Base-by-base conservation (phyloP, 257 asterid species). In the Capsicum rhomboideum region DNA sequence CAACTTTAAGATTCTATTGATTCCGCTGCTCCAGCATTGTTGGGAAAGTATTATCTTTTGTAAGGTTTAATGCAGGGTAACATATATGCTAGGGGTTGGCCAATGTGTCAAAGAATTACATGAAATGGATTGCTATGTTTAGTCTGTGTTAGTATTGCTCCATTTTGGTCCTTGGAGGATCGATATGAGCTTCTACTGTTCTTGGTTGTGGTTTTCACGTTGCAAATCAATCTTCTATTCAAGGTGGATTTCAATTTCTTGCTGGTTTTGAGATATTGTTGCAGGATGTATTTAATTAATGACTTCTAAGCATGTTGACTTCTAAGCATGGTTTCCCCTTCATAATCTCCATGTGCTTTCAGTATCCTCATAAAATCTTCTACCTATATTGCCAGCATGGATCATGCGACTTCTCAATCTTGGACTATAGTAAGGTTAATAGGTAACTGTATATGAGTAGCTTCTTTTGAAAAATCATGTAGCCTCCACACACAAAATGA, bases 261-360 rank as follows among this genome's bases (percentile, higher is more conserved):
- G 11, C 20, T 72, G 79, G n/a, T n/a, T 72, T 44, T 72, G 79
- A 72, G 79, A 72, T 72, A 72, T 72, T n/a, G 79, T n/a, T 72
- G 34, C 54, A 71, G 56, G 28, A 42, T 4, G 17, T 72, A 44
- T 72, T n/a, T 42, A 11, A 6, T 12, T 42, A 67, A 67, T 34
- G 56, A 72, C 54, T 72, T 72, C 37, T 44, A 72, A 72, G 2
- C 37, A 72, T 21, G 79, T n/a, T 34, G 56, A 72, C 54, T 72
- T 72, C 37, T 44, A 72, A 72, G 2, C 37, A 72, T 21, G 79
- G 20, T 40, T 71, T 40, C 9, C 37, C n/a, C 37, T 40, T 40
- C 18, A 18, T 69, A 54, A 69, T 37, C 74, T 40, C 4, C 17
- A n/a, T 40, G 31, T n/a, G 31, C 52, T 12, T 40, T 18, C 4